These are phyloP conservation scores for Plantago major DNA, from an alignment of 257 asterid genomes.

Conservation along the genomic window DNA sequence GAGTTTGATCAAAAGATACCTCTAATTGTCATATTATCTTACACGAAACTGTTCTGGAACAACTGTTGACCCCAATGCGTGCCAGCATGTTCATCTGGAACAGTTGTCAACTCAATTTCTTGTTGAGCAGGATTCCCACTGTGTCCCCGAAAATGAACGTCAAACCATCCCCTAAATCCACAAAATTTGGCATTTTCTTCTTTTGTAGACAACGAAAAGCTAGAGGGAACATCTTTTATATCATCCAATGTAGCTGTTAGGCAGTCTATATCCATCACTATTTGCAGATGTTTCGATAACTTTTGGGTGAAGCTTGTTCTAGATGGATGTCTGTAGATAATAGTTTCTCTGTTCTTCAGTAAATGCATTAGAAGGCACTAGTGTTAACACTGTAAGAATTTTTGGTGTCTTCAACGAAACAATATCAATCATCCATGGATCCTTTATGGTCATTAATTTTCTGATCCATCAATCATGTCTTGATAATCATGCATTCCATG, in stretches of 20 bases:
- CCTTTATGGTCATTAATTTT: conserved; percentile 57
- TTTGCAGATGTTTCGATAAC: conserved; percentile 71
- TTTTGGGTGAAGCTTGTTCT: conserved; percentile 85
- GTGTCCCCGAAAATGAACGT: conserved; percentile 92
- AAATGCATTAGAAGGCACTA: conserved; percentile 69
- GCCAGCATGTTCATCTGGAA: conserved; percentile 58
- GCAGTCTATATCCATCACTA: conserved; percentile 84
- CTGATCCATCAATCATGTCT: conserved; percentile 69
- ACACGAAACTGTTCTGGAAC: background rate
- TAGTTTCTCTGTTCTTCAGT: conserved; percentile 67
- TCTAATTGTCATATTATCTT: conserved; percentile 1
- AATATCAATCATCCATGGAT: conserved; percentile 68
- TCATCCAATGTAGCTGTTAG: conserved; percentile 55
- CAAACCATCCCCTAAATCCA: conserved; percentile 98
- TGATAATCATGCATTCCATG: too few relatives aligned
- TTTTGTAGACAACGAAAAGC: conserved; percentile 58
- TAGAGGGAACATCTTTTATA: conserved; percentile 46
- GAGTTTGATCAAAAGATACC: background rate
- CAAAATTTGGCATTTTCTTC: conserved; percentile 56
- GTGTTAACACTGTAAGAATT: conserved; percentile 79
- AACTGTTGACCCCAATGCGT: conserved; percentile 99
- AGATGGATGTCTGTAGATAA: conserved; percentile 82
- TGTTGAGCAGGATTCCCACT: conserved; percentile 57
- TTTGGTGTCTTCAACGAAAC: conserved; percentile 63
- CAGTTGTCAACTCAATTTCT: conserved; percentile 79